Evolutionary conservation across 768 basidiomycete species (phyloP).

Genomic region (Ramaria sp.): DNA sequence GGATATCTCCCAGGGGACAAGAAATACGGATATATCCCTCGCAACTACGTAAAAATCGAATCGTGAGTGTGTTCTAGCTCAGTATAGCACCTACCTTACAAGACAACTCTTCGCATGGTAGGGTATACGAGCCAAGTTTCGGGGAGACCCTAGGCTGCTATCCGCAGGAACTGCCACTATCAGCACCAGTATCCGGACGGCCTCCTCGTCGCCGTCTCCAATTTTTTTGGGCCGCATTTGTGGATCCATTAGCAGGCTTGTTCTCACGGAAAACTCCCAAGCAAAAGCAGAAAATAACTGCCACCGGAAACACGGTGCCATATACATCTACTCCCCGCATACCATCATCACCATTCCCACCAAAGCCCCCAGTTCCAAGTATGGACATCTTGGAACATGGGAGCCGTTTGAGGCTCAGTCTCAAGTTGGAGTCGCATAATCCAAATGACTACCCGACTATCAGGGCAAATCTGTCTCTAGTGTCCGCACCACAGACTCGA

Average conservation of each 20-base stretch:
- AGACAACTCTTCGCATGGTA: background rate
- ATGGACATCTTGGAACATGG: background rate
- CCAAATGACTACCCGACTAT: background rate
- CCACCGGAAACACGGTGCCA: background rate
- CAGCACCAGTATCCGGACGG: too few relatives aligned
- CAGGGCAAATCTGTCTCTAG: background rate
- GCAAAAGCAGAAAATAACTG: background rate
- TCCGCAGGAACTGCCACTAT: too few relatives aligned
- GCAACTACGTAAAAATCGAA: background rate
- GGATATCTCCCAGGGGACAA: background rate
- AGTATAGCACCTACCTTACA: background rate
- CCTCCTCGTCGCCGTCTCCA: too few relatives aligned
- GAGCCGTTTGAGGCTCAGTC: background rate
- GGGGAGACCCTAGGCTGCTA: too few relatives aligned
- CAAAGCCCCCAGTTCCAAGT: background rate
- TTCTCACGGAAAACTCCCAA: background rate
- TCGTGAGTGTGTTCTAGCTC: background rate
- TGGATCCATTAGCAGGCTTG: background rate
- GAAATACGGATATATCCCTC: background rate
- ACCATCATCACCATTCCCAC: background rate
- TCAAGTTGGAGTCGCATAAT: background rate
- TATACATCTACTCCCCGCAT: background rate
- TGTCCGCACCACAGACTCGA: background rate
- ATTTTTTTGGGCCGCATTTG: too few relatives aligned
- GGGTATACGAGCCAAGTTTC: background rate